phyloP scores from a whole-genome alignment of 202 grass and related monocot genomes.

The Brachypodium distachyon region DNA sequence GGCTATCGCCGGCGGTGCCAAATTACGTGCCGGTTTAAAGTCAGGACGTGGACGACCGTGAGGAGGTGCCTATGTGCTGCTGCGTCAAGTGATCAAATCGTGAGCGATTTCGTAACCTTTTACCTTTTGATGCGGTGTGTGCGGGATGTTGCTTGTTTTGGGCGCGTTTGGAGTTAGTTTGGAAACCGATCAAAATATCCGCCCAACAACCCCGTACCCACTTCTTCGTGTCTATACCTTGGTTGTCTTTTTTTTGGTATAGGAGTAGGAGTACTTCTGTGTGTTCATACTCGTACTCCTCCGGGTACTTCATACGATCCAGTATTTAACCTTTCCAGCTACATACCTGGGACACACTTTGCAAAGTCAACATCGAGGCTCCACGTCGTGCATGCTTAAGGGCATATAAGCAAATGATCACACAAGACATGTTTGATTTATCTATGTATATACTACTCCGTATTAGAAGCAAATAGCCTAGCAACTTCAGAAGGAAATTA shows the following conservation, averaged over 20 bases:
- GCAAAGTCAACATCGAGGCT: neutral
- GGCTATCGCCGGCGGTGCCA: neutral
- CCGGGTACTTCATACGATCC: neutral
- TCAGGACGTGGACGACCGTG: no score
- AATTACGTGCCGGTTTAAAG: neutral
- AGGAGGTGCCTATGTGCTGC: no score
- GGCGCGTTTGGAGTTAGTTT: slow-evolving; percentile 46
- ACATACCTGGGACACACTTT: no score
- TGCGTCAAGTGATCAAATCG: neutral
- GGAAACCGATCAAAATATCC: slow-evolving; percentile 46
- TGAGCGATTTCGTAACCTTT: neutral
- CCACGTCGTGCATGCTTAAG: no score
- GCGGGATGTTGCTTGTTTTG: slow-evolving; percentile 31
- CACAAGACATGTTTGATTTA: no score
- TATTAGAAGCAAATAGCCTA: no score
- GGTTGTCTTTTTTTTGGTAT: no score
- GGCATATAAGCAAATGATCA: no score
- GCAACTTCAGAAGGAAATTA: no score
- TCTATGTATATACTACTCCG: no score
- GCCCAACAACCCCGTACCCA: slow-evolving; percentile 35
- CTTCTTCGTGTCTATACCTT: neutral
- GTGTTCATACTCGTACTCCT: neutral
- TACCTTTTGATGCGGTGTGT: neutral
- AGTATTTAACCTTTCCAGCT: neutral
- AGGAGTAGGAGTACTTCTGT: no score